Base-by-base conservation (phyloP, 2,329 filamentous ascomycete species). In the Curvularia verruculosa region DNA sequence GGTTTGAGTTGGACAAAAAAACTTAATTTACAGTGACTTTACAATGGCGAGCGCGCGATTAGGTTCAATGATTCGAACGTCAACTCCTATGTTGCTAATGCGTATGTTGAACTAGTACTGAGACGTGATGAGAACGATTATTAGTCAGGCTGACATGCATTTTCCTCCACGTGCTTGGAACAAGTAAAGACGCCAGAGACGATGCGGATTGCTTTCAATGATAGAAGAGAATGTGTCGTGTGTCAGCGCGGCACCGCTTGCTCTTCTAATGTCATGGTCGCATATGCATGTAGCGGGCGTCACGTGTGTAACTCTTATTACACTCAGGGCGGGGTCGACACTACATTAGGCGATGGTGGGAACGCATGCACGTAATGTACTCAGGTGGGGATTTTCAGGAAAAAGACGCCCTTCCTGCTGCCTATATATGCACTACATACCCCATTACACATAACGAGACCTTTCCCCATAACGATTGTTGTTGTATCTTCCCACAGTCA, bases 1-100 rank as follows among this genome's bases (percentile, higher is more conserved):
- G 34, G 24, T 48, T 37, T n/a, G 45, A 36, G 31, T 48, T 26
- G 29, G 31, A 47, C 12, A 23, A 48, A 28, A 45, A 46, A 31
- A 46, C 5, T 13, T 46, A 19, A 21, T 46, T 31, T 26, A 46
- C 43, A 46, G 21, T 46, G 43, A 15, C 40, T 18, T 26, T 36
- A 34, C 31, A 34, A 34, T 15, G 12, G 13, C 12, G 31, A 34
- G 31, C 37, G 21, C 13, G 31, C 45, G 18, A 48, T 46, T 31
- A 8, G n/a, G 18, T 15, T 46, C 9, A 2, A 15, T 15, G 28
- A 2, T 21, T 26, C 3, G 10, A 43, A 7, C 12, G 9, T 8
- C 7, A 23, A 43, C 31, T 21, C 12, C 26, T 19, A 3, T 3
- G 5, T 45, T 29, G 7, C 9, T 45, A 24, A 45, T 29, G n/a